A percentile compares a stretch with the other conserved stretches of the same genome.
Evolutionary conservation across 441 rosid species (phyloP).

Genomic region (Geranium incanum): DNA sequence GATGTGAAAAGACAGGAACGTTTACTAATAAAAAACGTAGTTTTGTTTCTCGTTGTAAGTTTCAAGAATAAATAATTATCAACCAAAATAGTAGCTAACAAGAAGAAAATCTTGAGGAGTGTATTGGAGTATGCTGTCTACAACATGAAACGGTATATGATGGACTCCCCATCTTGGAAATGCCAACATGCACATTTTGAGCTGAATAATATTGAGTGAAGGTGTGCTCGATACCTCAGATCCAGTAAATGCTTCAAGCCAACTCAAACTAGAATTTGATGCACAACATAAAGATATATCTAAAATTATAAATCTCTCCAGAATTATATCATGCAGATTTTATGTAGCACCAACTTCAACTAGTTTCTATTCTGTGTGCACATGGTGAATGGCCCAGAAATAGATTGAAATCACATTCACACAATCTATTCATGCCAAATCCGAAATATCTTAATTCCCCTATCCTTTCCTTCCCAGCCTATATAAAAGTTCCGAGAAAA

Average conservation of each 20-base stretch:
- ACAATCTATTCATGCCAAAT: background rate
- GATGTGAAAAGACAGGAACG: conserved; percentile 10
- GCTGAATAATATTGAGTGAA: background rate
- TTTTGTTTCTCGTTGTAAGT: background rate
- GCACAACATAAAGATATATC: background rate
- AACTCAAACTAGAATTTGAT: background rate
- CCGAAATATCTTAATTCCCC: background rate
- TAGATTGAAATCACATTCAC: background rate
- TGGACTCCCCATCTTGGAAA: background rate
- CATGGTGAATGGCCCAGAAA: background rate
- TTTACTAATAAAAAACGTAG: background rate
- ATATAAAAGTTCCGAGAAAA: background rate
- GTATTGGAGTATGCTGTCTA: background rate
- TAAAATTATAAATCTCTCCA: background rate
- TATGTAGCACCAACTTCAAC: background rate
- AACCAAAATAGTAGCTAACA: background rate
- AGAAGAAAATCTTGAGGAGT: background rate
- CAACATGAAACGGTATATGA: background rate
- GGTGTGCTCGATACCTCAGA: background rate
- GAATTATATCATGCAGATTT: background rate
- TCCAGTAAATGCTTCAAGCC: background rate
- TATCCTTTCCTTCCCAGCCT: background rate
- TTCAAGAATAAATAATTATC: background rate
- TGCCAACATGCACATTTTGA: background rate
- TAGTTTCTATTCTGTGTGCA: background rate